Evolutionary conservation across 345 rosid species (phyloP).

Genomic region (Linum usitatissimum): DNA sequence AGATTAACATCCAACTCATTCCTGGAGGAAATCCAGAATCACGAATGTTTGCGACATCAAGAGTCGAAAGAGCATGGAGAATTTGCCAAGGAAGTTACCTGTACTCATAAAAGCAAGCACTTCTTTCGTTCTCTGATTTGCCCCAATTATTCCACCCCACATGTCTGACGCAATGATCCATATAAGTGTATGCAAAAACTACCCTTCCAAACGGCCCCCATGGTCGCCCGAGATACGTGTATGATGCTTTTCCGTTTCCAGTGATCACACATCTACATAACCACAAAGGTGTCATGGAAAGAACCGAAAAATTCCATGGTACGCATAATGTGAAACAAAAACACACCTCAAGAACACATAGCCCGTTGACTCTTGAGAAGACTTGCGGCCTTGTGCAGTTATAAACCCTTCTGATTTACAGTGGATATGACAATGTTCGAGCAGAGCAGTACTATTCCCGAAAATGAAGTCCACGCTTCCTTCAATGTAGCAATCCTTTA

Average conservation of each 20-base stretch:
- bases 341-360: slow-evolving; percentile 76
- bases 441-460: slow-evolving; percentile 84
- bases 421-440: slow-evolving; percentile 95
- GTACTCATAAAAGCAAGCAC: slow-evolving; percentile 90
- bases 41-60: neutral
- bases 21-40: neutral
- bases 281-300: neutral
- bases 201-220: slow-evolving; percentile 98
- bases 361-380: slow-evolving; percentile 89
- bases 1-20: too few species aligned
- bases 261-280: slow-evolving; percentile 75
- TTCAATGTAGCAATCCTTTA: slow-evolving; percentile 81
- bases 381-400: slow-evolving; percentile 93
- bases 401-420: slow-evolving; percentile 81
- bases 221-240: slow-evolving; percentile 71
- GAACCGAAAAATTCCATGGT: neutral
- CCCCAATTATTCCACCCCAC: slow-evolving; percentile 93
- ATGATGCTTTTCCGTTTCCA: slow-evolving; percentile 61
- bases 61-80: neutral
- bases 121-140: slow-evolving; percentile 82
- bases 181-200: slow-evolving; percentile 63
- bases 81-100: slow-evolving; percentile 28
- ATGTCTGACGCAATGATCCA: slow-evolving; percentile 65
- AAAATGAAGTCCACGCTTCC: slow-evolving; percentile 95
- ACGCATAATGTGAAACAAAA: neutral